Conservation (phyloP, 192 early-diverging fungal genomes). For the Coemansia sp. region DNA sequence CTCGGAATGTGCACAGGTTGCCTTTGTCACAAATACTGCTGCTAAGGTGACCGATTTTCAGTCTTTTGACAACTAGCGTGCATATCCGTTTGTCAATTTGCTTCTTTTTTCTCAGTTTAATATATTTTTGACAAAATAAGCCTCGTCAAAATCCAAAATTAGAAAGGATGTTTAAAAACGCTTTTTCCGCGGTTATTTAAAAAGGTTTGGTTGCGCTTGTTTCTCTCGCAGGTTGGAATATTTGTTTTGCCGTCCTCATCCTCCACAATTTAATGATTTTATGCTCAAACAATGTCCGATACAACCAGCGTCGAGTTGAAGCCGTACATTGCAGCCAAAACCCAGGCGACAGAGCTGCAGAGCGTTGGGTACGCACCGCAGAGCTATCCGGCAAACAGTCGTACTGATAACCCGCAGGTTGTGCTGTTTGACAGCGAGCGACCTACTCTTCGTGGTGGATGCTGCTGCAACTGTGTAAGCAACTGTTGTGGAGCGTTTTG, state of each 20-base stretch:
- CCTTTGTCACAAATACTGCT: background rate
- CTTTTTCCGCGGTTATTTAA: background rate
- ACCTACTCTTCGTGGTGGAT: background rate
- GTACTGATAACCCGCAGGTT: background rate
- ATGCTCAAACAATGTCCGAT: background rate
- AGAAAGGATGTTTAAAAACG: background rate
- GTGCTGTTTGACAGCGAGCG: background rate
- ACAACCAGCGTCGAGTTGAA: background rate
- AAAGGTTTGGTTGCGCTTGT: background rate
- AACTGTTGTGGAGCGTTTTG: background rate
- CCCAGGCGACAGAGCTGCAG: background rate
- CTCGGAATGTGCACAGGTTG: background rate
- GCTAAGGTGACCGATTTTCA: background rate
- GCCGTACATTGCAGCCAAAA: too few species aligned
- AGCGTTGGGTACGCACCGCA: background rate
- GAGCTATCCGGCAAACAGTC: background rate
- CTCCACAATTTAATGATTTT: background rate
- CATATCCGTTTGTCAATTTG: background rate
- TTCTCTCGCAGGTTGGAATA: background rate
- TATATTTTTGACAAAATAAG: background rate
- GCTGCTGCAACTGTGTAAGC: background rate
- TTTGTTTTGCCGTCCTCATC: too few species aligned
- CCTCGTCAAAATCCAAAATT: background rate
- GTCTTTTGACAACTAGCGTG: background rate
- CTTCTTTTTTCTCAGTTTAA: background rate